These are phyloP conservation scores for Fusarium dimerum DNA, from an alignment of 2,329 filamentous ascomycete genomes.

Conservation along the genomic window DNA sequence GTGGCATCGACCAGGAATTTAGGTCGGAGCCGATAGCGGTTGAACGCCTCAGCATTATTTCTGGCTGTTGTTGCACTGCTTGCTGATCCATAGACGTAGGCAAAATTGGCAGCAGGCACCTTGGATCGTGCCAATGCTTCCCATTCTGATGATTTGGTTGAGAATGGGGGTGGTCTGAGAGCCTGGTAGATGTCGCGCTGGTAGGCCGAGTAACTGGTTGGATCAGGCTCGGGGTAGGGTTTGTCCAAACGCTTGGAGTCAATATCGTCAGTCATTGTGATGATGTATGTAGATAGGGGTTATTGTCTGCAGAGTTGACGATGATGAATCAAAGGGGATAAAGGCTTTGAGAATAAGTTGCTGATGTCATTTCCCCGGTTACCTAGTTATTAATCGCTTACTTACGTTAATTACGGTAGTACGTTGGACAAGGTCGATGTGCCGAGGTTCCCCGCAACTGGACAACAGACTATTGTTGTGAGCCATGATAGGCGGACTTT, in stretches of 20 bases:
- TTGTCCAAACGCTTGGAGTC: slow-evolving; percentile 7
- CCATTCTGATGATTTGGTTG: slow-evolving; percentile 23
- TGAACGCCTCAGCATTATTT: slow-evolving; percentile 59
- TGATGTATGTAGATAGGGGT: neutral
- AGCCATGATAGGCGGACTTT: neutral
- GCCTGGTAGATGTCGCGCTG: slow-evolving; percentile 27
- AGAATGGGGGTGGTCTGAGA: slow-evolving; percentile 20
- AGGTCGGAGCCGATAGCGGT: slow-evolving; percentile 53
- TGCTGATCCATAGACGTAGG: slow-evolving; percentile 64
- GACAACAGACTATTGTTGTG: neutral
- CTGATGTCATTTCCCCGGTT: neutral
- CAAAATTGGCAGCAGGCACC: slow-evolving; percentile 40
- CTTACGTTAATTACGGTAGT: no score
- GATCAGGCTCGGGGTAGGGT: slow-evolving; percentile 15
- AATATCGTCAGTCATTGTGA: neutral
- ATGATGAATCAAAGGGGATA: neutral
- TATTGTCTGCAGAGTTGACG: neutral
- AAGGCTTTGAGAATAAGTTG: neutral
- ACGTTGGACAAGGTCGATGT: neutral
- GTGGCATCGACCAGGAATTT: slow-evolving; percentile 48
- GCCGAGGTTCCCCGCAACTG: neutral
- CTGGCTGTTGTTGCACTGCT: slow-evolving; percentile 63
- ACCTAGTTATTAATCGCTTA: no score
- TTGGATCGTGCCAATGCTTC: slow-evolving; percentile 19
- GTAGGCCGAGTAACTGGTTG: slow-evolving; percentile 19